Evolutionary conservation across 1,139 yeast genomes (phyloP).

Genomic region (Suhomyces chickasaworum): DNA sequence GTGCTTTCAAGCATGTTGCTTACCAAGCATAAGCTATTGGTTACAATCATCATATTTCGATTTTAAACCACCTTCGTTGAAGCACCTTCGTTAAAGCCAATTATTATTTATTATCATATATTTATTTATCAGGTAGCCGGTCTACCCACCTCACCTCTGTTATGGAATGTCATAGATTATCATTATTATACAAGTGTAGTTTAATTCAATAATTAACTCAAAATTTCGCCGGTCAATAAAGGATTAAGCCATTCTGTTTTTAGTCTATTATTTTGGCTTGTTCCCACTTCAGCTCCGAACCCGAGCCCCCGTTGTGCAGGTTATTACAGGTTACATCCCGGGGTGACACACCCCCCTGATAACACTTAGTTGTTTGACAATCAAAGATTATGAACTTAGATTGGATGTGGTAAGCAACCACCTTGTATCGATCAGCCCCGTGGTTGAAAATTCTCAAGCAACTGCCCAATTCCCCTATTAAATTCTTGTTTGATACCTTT

Average conservation of each 20-base stretch:
- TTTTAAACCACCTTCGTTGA: too few species aligned
- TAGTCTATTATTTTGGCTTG: neutral
- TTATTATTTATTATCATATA: neutral
- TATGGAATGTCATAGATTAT: neutral
- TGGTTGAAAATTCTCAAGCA: neutral
- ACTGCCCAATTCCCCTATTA: neutral
- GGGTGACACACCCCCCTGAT: neutral
- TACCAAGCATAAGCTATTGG: neutral
- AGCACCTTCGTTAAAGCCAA: neutral
- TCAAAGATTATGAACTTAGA: neutral
- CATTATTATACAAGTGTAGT: neutral
- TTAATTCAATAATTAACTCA: neutral
- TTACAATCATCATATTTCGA: too few species aligned
- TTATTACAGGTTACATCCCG: too few species aligned
- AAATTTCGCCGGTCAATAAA: neutral
- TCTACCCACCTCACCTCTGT: neutral
- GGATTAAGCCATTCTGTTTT: neutral
- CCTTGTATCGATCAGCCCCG: neutral
- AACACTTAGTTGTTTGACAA: neutral
- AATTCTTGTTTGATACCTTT: neutral
- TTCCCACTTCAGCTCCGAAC: neutral
- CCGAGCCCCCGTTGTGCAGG: conserved; percentile 5
- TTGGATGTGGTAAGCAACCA: neutral
- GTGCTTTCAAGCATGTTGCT: conserved; percentile 12
- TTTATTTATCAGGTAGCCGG: conserved; percentile 4